Evolutionary conservation across 805 yeast species (phyloP), one percentile per base, ranked within the genome.

Genomic region (Myxozyma kluyveri): DNA sequence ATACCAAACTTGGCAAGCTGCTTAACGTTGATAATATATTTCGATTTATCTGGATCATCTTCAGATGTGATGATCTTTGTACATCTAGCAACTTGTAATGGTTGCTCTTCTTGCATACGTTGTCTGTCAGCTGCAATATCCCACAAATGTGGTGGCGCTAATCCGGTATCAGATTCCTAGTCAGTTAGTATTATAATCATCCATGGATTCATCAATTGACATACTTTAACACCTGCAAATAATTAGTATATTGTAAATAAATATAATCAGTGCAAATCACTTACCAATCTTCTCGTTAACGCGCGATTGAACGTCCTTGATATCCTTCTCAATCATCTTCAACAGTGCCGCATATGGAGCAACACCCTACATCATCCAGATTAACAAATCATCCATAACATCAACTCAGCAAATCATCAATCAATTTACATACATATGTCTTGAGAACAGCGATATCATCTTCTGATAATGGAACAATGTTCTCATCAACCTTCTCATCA

Each of bases 11-110:
- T 93, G 57, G 99, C 99, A 62, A 93, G 91, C 70, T 95, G 99
- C 72, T 95, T 93, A 68, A 93, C 84, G 71, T 93, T 95, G 67
- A 93, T 93, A 55, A 95, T 96, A 69, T 93, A 95, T 69, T 91
- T 88, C 31, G 91, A 76, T 68, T 87, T 89, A 65, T 85, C 91
- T 58, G 89, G 95, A 41, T 85, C 87, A 32, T 62, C 67, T 23
- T 61, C 67, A 33, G 62, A 63, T 61, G 66, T 71, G 59, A 93
- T 91, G 71, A 95, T 93, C 74, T 95, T 93, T 23, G 99, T 95
- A 73, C 99, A 93, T 69, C 99, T 79, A 17, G 99, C 99, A 42
- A 95, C 99, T 71, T 93, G 99, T 60, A 93, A 75, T 27, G 99
- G 96, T 67, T 88, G 96, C 67, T 93, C 98, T 68, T 85, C 91